Percentiles rank a stretch among this genome's conserved stretches.
phyloP scores from a whole-genome alignment of 768 basidiomycete genomes.

The Termitomyces sp. region DNA sequence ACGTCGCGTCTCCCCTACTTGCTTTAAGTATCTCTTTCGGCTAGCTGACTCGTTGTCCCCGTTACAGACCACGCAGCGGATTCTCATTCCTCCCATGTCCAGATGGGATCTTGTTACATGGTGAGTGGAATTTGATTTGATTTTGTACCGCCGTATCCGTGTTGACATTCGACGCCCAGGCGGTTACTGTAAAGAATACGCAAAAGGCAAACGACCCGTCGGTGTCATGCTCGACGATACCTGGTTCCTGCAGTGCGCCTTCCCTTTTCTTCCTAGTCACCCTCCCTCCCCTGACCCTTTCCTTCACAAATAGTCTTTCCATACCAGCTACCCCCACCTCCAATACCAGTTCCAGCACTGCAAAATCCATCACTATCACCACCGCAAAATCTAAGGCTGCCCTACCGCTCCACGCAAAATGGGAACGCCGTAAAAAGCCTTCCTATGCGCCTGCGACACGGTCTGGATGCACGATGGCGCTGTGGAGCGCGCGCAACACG shows the following conservation, averaged over 20 bases:
- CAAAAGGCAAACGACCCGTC: conserved; percentile 76
- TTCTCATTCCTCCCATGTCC: conserved; percentile 78
- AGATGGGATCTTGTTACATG: conserved; percentile 79
- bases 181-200: conserved; percentile 89
- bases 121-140: conserved; percentile 25
- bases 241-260: conserved; percentile 71
- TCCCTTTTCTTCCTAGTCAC: neutral
- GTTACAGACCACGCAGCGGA: conserved; percentile 61
- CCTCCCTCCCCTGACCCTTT: neutral
- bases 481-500: conserved; percentile 62
- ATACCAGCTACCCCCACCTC: neutral
- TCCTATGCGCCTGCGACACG: conserved; percentile 65
- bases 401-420: conserved; percentile 57
- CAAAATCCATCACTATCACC: neutral
- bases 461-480: conserved; percentile 83
- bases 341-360: neutral
- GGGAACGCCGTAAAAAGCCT: conserved; percentile 77
- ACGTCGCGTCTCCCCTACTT: conserved; percentile 15
- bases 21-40: too few species aligned
- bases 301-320: neutral
- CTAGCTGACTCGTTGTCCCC: neutral
- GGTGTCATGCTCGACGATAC: conserved; percentile 90
- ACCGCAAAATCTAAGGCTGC: conserved; percentile 22
- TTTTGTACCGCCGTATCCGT: too few species aligned
- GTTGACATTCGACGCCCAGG: conserved; percentile 31